Evolutionary conservation across 306 rosid species (phyloP).

Genomic region (Vicia sativa): DNA sequence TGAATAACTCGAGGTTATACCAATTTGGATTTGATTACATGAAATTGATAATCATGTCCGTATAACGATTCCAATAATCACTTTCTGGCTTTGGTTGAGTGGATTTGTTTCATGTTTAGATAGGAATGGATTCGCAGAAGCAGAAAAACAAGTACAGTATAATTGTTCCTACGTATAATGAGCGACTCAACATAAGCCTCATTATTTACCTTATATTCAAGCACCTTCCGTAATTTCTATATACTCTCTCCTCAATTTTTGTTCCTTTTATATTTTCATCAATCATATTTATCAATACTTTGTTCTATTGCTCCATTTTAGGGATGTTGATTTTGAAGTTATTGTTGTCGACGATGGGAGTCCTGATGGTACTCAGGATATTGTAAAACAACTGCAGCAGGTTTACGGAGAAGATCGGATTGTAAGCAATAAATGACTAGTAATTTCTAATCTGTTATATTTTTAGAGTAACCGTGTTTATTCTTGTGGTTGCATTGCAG

Average conservation of each 20-base stretch:
- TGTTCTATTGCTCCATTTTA: slow-evolving; percentile 34
- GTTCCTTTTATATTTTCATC: neutral
- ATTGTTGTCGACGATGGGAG: slow-evolving; percentile 95
- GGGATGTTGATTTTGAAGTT: slow-evolving; percentile 88
- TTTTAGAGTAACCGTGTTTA: slow-evolving; percentile 31
- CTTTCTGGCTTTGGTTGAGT: neutral
- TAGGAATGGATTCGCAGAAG: slow-evolving; percentile 51
- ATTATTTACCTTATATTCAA: slow-evolving; percentile 88
- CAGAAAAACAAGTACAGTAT: slow-evolving; percentile 74
- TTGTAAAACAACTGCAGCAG: slow-evolving; percentile 78
- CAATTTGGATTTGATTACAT: neutral
- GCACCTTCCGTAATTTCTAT: slow-evolving; percentile 56
- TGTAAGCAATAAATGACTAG: slow-evolving; percentile 49
- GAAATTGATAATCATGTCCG: neutral
- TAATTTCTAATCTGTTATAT: slow-evolving; percentile 10
- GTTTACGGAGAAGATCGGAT: slow-evolving; percentile 88
- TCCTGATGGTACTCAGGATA: slow-evolving; percentile 95
- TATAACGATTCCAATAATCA: neutral
- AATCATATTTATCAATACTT: slow-evolving; percentile 17
- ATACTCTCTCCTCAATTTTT: neutral
- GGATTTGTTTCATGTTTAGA: slow-evolving; percentile 14
- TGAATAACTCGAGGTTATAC: neutral
- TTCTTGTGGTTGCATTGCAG: slow-evolving; percentile 52
- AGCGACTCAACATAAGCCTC: slow-evolving; percentile 87
- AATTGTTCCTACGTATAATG: slow-evolving; percentile 90